Percentiles rank a stretch among this genome's conserved stretches.
These are phyloP conservation scores for Yarrowia galli DNA, from an alignment of 1,139 yeast genomes.

Conservation along the genomic window DNA sequence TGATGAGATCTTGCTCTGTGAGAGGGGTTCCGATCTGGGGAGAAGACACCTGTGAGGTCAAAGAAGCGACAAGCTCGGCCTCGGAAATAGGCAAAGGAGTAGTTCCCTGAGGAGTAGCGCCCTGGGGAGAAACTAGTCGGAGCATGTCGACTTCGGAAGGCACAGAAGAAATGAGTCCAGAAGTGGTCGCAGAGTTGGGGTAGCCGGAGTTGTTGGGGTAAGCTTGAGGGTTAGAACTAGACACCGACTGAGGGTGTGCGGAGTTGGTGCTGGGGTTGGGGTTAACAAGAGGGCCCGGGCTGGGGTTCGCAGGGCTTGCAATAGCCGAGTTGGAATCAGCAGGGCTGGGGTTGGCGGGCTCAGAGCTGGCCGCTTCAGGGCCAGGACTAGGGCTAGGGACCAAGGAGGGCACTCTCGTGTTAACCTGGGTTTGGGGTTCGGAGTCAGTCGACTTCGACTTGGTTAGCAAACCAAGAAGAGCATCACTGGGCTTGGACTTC, in stretches of 20 bases:
- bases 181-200: neutral
- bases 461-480: conserved; percentile 9
- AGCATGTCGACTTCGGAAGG: conserved; percentile 31
- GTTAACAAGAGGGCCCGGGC: conserved; percentile 2
- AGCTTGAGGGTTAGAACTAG: neutral
- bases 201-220: neutral
- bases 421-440: neutral
- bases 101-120: conserved; percentile 16
- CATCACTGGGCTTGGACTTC: conserved; percentile 27
- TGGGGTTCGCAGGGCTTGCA: neutral
- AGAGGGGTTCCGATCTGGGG: conserved; percentile 23
- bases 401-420: conserved; percentile 1
- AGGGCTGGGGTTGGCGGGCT: neutral
- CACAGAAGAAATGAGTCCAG: conserved; percentile 1
- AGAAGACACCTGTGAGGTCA: conserved; percentile 29
- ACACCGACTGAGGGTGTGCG: too few relatives aligned
- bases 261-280: neutral
- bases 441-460: neutral
- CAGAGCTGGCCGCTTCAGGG: neutral
- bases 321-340: neutral
- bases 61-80: conserved; percentile 23
- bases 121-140: conserved; percentile 9
- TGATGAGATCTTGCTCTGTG: conserved; percentile 30
- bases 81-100: conserved; percentile 20
- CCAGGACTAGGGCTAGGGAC: neutral